phyloP scores from a whole-genome alignment of 83 land plant genomes.

The Thuja plicata region DNA sequence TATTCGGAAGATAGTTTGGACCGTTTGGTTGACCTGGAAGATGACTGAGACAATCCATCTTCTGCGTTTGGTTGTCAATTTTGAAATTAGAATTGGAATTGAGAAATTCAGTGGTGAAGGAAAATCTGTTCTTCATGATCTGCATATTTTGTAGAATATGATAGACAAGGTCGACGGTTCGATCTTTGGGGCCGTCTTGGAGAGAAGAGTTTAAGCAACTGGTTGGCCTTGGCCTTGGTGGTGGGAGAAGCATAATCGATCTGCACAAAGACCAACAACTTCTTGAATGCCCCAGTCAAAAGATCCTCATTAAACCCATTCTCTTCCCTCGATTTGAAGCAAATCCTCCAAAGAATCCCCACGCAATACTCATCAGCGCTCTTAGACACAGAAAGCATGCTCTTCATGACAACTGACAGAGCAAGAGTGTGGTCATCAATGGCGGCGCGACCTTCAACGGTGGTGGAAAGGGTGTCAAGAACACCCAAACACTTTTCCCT shows the following conservation, averaged over 20 bases:
- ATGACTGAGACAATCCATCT: too few relatives aligned
- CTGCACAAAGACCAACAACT: constrained; percentile 67
- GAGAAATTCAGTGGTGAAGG: too few relatives aligned
- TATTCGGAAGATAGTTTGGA: too few relatives aligned
- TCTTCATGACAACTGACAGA: constrained; percentile 48
- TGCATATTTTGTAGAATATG: too few relatives aligned
- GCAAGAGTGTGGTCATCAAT: constrained; percentile 38
- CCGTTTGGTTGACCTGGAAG: too few relatives aligned
- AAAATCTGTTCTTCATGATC: too few relatives aligned
- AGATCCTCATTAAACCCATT: constrained; percentile 42
- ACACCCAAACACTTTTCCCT: constrained; percentile 53
- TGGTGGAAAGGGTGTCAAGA: constrained; percentile 41
- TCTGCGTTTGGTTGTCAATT: too few relatives aligned
- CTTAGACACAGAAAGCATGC: constrained; percentile 51
- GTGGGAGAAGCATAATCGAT: constrained; percentile 65
- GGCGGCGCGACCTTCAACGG: constrained; percentile 45
- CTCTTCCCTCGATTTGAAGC: constrained; percentile 46
- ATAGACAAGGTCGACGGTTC: too few relatives aligned
- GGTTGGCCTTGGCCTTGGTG: constrained; percentile 58
- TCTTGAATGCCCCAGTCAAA: constrained; percentile 55
- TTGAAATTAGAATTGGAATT: too few relatives aligned
- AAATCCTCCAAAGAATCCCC: constrained; percentile 50
- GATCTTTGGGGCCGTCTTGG: too few relatives aligned
- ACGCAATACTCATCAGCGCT: constrained; percentile 70
- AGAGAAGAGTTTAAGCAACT: constrained; percentile 54